Percentiles rank a stretch among this genome's conserved stretches.
Evolutionary conservation across 768 basidiomycete genomes (phyloP).

Genomic region (Calocera cornea): DNA sequence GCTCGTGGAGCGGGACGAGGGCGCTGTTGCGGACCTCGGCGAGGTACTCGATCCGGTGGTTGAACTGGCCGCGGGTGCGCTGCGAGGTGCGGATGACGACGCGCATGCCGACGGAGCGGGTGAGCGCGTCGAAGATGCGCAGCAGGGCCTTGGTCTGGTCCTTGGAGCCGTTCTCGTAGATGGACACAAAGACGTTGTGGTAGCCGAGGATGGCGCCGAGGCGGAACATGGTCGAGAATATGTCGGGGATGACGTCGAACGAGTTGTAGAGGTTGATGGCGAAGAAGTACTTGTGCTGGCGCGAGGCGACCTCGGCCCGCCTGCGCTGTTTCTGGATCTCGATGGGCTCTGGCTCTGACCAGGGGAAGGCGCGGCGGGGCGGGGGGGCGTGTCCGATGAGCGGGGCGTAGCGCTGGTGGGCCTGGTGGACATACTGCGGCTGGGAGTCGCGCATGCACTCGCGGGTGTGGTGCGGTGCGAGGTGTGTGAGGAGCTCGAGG

Average conservation of each 20-base stretch:
- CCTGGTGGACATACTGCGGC: conserved; percentile 73
- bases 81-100: conserved; percentile 86
- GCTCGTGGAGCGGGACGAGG: conserved; percentile 86
- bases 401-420: conserved; percentile 66
- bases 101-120: conserved; percentile 76
- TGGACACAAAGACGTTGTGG: conserved; percentile 95
- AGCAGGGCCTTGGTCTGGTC: conserved; percentile 97
- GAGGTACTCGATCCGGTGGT: conserved; percentile 98
- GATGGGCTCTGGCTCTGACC: conserved; percentile 28
- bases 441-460: conserved; percentile 81
- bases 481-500: conserved; percentile 69
- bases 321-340: conserved; percentile 21
- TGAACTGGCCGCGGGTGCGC: conserved; percentile 89
- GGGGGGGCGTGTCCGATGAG: conserved; percentile 67
- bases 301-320: conserved; percentile 24
- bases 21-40: conserved; percentile 99
- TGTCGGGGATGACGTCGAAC: conserved; percentile 94
- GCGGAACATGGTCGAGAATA: conserved; percentile 92
- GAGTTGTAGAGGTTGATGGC: conserved; percentile 99
- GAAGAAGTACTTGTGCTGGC: conserved; percentile 95
- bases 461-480: conserved; percentile 84
- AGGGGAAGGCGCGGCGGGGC: conserved; percentile 35
- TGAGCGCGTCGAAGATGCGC: conserved; percentile 87
- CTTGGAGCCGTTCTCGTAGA: conserved; percentile 97
- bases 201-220: conserved; percentile 84